Evolutionary conservation across 129 eudicot genomes (phyloP).

Genomic region (Artemisia annua): DNA sequence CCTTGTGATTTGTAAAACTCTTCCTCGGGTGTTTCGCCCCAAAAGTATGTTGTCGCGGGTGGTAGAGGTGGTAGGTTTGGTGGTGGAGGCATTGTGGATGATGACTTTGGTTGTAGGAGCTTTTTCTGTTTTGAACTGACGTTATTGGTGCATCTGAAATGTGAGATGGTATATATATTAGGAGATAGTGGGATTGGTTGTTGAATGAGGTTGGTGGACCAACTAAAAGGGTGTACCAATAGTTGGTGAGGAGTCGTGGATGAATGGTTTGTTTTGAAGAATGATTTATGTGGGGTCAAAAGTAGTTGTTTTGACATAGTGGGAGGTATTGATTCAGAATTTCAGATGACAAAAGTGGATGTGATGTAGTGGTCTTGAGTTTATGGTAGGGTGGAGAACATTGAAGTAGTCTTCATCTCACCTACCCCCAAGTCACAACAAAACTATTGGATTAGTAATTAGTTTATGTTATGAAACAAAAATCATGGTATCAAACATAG

Average conservation of each 20-base stretch:
- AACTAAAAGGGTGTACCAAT: constrained; percentile 7
- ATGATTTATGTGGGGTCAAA: constrained; percentile 20
- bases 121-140: background rate
- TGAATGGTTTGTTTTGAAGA: constrained; percentile 13
- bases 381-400: background rate
- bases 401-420: constrained; percentile 8
- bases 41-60: constrained; percentile 56
- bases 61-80: too few species aligned
- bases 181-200: background rate
- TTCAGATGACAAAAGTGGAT: background rate
- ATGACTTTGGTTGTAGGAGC: background rate
- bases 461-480: too few species aligned
- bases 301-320: constrained; percentile 16
- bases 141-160: background rate
- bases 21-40: constrained; percentile 79
- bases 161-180: background rate
- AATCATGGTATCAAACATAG: too few species aligned
- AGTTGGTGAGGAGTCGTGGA: constrained; percentile 5
- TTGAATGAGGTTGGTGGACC: constrained; percentile 41
- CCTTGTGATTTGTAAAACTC: constrained; percentile 69
- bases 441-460: too few species aligned
- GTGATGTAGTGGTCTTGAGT: too few species aligned
- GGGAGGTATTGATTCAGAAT: background rate
- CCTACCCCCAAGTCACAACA: constrained; percentile 5
- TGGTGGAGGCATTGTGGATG: constrained; percentile 37